phyloP scores from a whole-genome alignment of 352 stramenopile genomes.

The Globisporangium ultimum region DNA sequence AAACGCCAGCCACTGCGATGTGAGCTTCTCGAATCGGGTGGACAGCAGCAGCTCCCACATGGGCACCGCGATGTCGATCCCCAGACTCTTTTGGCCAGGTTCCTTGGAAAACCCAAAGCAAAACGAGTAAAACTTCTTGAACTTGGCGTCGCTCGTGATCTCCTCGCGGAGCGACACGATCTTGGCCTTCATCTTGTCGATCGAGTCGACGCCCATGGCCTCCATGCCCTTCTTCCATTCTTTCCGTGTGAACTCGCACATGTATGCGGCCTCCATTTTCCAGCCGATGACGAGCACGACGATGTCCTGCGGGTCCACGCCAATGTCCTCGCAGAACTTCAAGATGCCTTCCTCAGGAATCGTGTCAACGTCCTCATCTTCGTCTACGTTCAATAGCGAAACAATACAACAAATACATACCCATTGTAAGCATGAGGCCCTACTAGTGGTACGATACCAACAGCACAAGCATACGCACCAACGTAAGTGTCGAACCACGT shows the following conservation, averaged over 20 bases:
- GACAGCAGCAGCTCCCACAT: slow-evolving; percentile 86
- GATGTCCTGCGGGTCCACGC: slow-evolving; percentile 71
- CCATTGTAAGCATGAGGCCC: too few species aligned
- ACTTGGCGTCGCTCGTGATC: slow-evolving; percentile 48
- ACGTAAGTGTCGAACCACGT: slow-evolving; percentile 70
- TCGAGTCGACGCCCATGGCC: slow-evolving; percentile 69
- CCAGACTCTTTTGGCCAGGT: slow-evolving; percentile 81
- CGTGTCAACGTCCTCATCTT: slow-evolving; percentile 50
- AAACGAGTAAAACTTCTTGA: slow-evolving; percentile 87
- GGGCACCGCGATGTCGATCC: slow-evolving; percentile 79
- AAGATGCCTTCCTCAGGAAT: slow-evolving; percentile 78
- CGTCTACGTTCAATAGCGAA: slow-evolving; percentile 16
- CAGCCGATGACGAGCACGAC: slow-evolving; percentile 83
- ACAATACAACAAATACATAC: not conserved
- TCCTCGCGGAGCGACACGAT: slow-evolving; percentile 50
- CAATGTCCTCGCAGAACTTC: slow-evolving; percentile 79
- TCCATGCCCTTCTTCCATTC: slow-evolving; percentile 83
- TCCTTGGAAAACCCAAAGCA: slow-evolving; percentile 89
- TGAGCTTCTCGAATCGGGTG: slow-evolving; percentile 63
- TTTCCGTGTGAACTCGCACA: slow-evolving; percentile 83
- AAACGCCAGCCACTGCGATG: slow-evolving; percentile 72
- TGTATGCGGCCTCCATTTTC: slow-evolving; percentile 85
- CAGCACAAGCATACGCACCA: slow-evolving; percentile 19
- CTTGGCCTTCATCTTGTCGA: slow-evolving; percentile 52
- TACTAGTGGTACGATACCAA: not conserved